Conservation (phyloP, 371 early-diverging fungal species). For the Thermomucor indicae-seudaticae region DNA sequence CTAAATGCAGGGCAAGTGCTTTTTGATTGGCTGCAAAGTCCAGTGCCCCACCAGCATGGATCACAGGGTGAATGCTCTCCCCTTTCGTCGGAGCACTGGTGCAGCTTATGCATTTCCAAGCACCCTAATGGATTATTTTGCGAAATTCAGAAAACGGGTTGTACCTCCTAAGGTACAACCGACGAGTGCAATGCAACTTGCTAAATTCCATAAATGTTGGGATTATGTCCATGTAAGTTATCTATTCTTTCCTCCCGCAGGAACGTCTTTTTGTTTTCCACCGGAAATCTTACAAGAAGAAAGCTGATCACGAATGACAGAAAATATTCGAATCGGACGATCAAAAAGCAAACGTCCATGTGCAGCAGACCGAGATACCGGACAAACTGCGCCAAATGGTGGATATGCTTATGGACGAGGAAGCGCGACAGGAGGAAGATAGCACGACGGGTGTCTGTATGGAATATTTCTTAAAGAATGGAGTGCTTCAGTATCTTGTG, state of each 20-base stretch:
- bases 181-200: conserved; percentile 54
- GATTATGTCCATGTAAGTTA: conserved; percentile 46
- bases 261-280: not conserved
- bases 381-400: conserved; percentile 69
- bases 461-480: conserved; percentile 79
- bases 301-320: conserved; percentile 9
- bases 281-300: not conserved
- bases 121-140: conserved; percentile 49
- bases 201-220: conserved; percentile 69
- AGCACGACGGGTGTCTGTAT: conserved; percentile 77
- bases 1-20: too few relatives aligned
- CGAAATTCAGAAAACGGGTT: conserved; percentile 53
- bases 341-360: conserved; percentile 41
- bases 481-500: conserved; percentile 72
- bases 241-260: too few relatives aligned
- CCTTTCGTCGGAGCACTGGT: too few relatives aligned
- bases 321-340: conserved; percentile 50
- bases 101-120: conserved; percentile 4
- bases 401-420: conserved; percentile 83
- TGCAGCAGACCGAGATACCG: conserved; percentile 73
- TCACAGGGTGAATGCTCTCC: too few relatives aligned
- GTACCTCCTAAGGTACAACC: conserved; percentile 53
- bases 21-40: too few relatives aligned
- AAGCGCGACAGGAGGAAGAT: conserved; percentile 52
- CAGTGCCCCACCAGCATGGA: too few relatives aligned